Percentiles rank a stretch among this genome's conserved stretches.
These are phyloP conservation scores for Arctostaphylos glauca DNA, from an alignment of 148 eudicot species.

Conservation along the genomic window DNA sequence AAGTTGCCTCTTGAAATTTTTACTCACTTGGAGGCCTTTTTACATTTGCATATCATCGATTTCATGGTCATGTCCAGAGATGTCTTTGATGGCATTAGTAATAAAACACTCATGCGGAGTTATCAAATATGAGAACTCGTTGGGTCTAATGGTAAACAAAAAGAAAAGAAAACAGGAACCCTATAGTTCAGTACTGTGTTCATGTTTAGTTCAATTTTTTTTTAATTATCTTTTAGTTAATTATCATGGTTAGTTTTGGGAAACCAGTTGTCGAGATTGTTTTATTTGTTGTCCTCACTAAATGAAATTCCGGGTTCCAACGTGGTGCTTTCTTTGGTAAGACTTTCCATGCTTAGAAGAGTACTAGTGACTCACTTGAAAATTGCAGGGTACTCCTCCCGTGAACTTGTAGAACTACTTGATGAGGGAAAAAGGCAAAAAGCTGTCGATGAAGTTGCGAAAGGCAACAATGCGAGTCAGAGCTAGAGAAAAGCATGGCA, in stretches of 20 bases:
- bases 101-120: neutral
- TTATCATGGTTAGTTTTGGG: neutral
- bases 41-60: neutral
- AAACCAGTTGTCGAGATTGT: neutral
- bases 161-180: neutral
- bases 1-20: neutral
- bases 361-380: slow-evolving; percentile 2
- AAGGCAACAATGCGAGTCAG: slow-evolving; percentile 1
- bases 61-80: neutral
- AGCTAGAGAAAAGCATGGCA: neutral
- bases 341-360: neutral
- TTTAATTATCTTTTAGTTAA: neutral
- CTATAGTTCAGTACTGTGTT: neutral
- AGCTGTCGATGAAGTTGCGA: neutral
- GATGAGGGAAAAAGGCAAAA: slow-evolving; percentile 6
- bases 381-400: slow-evolving; percentile 65
- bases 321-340: neutral
- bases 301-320: neutral
- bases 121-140: neutral
- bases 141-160: neutral
- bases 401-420: slow-evolving; percentile 45
- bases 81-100: neutral
- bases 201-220: neutral
- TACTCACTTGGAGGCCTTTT: neutral
- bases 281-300: neutral